These are phyloP conservation scores for Entonaema liquescens DNA, from an alignment of 495 filamentous ascomycete species.

Conservation along the genomic window DNA sequence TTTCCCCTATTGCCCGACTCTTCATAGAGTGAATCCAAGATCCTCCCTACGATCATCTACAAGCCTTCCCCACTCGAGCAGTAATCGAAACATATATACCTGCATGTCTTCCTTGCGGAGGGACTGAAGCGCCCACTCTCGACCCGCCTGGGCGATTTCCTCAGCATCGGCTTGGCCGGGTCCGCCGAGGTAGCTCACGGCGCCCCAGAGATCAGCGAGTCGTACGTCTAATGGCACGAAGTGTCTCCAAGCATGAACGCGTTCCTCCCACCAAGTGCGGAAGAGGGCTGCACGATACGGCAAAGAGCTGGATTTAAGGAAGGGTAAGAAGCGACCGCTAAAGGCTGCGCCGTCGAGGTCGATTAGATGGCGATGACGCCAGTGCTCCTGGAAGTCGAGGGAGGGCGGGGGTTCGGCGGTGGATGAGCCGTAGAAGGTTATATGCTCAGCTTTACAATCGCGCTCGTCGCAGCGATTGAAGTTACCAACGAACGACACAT, in stretches of 20 bases:
- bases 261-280: conserved; percentile 77
- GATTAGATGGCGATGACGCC: conserved; percentile 66
- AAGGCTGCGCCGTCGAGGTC: conserved; percentile 72
- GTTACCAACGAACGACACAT: conserved; percentile 52
- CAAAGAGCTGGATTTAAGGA: conserved; percentile 68
- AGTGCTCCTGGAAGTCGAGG: conserved; percentile 51
- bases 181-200: conserved; percentile 65
- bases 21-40: conserved; percentile 56
- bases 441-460: conserved; percentile 57
- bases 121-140: conserved; percentile 68
- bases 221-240: conserved; percentile 80
- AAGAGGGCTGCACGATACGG: conserved; percentile 74
- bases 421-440: conserved; percentile 61
- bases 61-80: conserved; percentile 78
- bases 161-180: conserved; percentile 45
- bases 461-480: conserved; percentile 58
- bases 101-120: conserved; percentile 83
- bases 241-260: conserved; percentile 76
- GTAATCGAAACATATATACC: conserved; percentile 79
- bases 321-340: conserved; percentile 71
- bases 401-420: conserved; percentile 53
- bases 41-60: conserved; percentile 69
- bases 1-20: not conserved
- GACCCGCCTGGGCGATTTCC: conserved; percentile 72
- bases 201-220: conserved; percentile 67